Evolutionary conservation across 306 rosid genomes (phyloP), one percentile per base, ranked within the genome.

Genomic region (Amphicarpaea edgeworthii): DNA sequence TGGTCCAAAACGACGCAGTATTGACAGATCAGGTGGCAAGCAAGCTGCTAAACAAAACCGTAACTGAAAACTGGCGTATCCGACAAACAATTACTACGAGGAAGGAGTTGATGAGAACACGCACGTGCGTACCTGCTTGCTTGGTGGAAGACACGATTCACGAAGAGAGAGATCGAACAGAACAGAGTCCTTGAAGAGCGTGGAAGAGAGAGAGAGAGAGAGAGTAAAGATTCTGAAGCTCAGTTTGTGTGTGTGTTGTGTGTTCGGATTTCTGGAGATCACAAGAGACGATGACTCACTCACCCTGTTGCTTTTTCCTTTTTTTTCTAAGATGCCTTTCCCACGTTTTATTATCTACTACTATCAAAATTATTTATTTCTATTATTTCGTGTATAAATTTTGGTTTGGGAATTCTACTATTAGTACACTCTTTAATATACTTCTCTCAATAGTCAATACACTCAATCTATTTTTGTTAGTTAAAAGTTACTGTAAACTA

Each of bases 101-200:
- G 47, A 46, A 37, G 7, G 17, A n/a, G 76, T 47, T 46, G 4
- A 16, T 5, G 51, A 41, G 21, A 84, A 61, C 63, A 45, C 62
- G 57, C 38, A 62, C 84, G 66, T 54, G 63, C 16, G 50, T 83
- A 90, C 91, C 91, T 88, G 83, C 63, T 67, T 88, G 83, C 63
- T 67, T 19, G 75, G 59, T 79, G 19, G 34, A 23, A 47, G 34
- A 68, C 32, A 51, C 79, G 87, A 81, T 81, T 83, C 26, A 37
- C 65, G 77, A 55, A 63, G 72, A 40, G 68, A 67, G 79, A 60
- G 87, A 77, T 87, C 78, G 62, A 49, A 51, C 12, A 49, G 24
- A 38, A 40, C 61, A 32, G 74, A 55, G 79, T 61, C 40, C 69
- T 60, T 10, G 58, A 51, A 58, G 19, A 15, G 58, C 28, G 62